These are phyloP conservation scores for Termitomyces sp. DNA, from an alignment of 768 basidiomycete species.

Conservation along the genomic window DNA sequence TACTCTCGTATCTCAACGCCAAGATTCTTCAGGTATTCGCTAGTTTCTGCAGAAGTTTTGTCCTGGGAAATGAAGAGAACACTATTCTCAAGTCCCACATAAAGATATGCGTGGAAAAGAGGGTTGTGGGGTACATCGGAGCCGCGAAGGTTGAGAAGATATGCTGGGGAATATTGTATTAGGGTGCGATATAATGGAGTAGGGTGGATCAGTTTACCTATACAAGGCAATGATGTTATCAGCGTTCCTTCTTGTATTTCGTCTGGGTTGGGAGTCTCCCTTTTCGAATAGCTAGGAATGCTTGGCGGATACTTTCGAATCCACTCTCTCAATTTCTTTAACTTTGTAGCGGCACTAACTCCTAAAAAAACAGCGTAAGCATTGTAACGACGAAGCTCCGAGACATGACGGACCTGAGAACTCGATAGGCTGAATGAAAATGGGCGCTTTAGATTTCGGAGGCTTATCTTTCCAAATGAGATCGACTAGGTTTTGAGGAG, in stretches of 20 bases:
- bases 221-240: slow-evolving; percentile 62
- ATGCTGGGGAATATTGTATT: slow-evolving; percentile 42
- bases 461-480: slow-evolving; percentile 79
- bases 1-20: slow-evolving; percentile 61
- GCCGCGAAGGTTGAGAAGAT: slow-evolving; percentile 84
- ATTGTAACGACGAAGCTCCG: not conserved
- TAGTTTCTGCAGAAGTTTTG: slow-evolving; percentile 57
- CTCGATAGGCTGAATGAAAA: slow-evolving; percentile 65
- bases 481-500: slow-evolving; percentile 81
- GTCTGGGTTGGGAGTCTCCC: slow-evolving; percentile 44
- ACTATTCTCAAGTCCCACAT: slow-evolving; percentile 54
- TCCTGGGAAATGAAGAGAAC: slow-evolving; percentile 72
- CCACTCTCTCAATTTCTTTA: slow-evolving; percentile 68
- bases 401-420: slow-evolving; percentile 46
- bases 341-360: slow-evolving; percentile 61
- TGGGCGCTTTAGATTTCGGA: slow-evolving; percentile 51
- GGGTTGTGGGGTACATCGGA: slow-evolving; percentile 90
- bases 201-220: slow-evolving; percentile 40
- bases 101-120: slow-evolving; percentile 84
- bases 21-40: slow-evolving; percentile 50
- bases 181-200: not conserved
- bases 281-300: slow-evolving; percentile 55
- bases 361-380: slow-evolving; percentile 25
- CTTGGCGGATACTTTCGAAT: slow-evolving; percentile 55
- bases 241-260: slow-evolving; percentile 67